Percentiles rank a stretch among this genome's conserved stretches.
phyloP scores from a whole-genome alignment of 805 yeast species.

The Yarrowia bubula region DNA sequence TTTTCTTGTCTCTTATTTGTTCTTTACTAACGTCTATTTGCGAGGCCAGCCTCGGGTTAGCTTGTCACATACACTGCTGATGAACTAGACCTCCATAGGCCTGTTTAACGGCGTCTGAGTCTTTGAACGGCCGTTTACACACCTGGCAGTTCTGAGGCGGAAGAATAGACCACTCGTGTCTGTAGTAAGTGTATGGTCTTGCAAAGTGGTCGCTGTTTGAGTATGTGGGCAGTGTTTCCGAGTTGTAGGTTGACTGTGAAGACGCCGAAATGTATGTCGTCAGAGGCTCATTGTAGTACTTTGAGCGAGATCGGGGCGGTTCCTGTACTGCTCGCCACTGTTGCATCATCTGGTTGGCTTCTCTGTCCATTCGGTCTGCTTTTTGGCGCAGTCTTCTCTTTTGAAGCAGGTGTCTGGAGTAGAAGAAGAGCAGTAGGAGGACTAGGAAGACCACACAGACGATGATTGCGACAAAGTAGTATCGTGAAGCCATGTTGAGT shows the following conservation, averaged over 20 bases:
- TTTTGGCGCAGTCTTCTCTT: not conserved
- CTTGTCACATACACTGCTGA: not conserved
- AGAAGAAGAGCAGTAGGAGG: not conserved
- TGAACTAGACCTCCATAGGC: not conserved
- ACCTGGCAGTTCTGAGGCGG: not conserved
- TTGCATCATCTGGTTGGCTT: not conserved
- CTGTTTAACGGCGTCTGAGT: not conserved
- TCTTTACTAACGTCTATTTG: no score
- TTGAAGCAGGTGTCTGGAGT: not conserved
- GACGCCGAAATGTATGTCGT: not conserved
- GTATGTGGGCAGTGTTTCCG: not conserved
- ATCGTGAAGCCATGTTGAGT: not conserved
- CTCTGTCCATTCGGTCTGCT: not conserved
- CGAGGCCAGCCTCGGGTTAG: not conserved
- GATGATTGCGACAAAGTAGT: slow-evolving; percentile 15
- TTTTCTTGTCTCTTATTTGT: no score
- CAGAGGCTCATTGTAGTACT: slow-evolving; percentile 8
- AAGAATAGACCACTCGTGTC: not conserved
- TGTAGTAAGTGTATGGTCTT: not conserved
- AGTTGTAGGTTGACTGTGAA: not conserved
- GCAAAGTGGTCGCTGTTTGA: not conserved
- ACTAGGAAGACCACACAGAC: slow-evolving; percentile 2
- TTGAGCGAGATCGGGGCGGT: not conserved
- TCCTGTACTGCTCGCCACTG: not conserved
- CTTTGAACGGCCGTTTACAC: not conserved